Percentiles rank a stretch among this genome's conserved stretches.
These are phyloP conservation scores for Alliaria petiolata DNA, from an alignment of 345 rosid species.

Conservation along the genomic window DNA sequence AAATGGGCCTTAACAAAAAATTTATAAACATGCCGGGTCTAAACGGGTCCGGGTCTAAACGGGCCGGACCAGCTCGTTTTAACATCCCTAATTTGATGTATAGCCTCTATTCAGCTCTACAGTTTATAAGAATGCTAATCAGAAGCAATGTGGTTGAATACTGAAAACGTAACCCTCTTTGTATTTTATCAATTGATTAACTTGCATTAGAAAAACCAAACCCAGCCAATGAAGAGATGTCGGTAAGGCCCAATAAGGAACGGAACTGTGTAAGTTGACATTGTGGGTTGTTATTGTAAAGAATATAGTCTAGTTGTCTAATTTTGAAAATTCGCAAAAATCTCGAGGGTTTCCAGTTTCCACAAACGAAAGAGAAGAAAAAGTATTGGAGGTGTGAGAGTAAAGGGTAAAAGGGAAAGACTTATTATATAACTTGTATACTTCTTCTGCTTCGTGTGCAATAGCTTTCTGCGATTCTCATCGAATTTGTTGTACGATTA, in stretches of 20 bases:
- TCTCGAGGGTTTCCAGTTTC: constrained; percentile 1
- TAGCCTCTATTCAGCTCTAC: too few species aligned
- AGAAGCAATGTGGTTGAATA: too few species aligned
- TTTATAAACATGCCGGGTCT: too few species aligned
- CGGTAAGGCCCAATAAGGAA: not conserved
- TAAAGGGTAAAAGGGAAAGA: not conserved
- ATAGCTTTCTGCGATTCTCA: constrained; percentile 2
- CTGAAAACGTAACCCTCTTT: too few species aligned
- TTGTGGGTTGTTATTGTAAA: not conserved
- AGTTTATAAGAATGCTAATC: too few species aligned
- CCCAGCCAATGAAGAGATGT: not conserved
- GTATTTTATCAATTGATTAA: not conserved
- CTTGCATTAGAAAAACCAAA: not conserved
- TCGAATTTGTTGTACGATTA: not conserved
- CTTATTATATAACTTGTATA: not conserved
- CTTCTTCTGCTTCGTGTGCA: not conserved
- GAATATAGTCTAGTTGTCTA: not conserved
- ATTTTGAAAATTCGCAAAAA: not conserved
- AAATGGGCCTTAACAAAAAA: too few species aligned
- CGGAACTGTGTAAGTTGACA: not conserved
- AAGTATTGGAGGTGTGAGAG: not conserved
- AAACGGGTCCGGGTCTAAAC: too few species aligned
- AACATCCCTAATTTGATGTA: too few species aligned
- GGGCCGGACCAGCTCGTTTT: too few species aligned
- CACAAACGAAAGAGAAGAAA: not conserved